Evolutionary conservation across 176 grass and related monocot species (phyloP), one percentile per base, ranked within the genome.

Genomic region (Luzula sylvatica): DNA sequence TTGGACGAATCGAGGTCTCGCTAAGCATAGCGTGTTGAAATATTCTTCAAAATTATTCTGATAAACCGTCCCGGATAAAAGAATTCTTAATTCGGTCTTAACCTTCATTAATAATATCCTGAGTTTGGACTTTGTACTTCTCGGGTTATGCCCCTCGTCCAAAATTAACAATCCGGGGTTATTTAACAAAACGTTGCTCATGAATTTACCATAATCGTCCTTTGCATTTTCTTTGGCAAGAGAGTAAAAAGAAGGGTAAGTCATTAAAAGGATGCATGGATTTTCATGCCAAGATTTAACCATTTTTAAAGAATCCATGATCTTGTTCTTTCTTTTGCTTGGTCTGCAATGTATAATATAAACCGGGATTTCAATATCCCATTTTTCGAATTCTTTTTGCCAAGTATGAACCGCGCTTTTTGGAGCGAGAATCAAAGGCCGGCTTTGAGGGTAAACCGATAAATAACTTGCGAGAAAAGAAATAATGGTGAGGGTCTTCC

Each of bases 11-110:
- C 77, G 72, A 68, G 89, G 89, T 58, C 89, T 88, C 16, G 89
- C 89, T 63, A 95, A 60, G 66, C 57, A 83, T 73, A 95, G 55
- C 26, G 89, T 88, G 70, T 95, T 95, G 73, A 88, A 95, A 25
- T 95, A 95, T 46, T 95, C 89, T 65, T 75, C 83, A 52, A 95
- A 95, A 48, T 95, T 95, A 49, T 95, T 95, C 68, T 95, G 89
- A 61, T 88, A 95, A 32, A 88, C 43, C 4, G 89, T 95, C 18
- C 89, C 89, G 14, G 89, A 95, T 67, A 95, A 62, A 67, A 95
- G 83, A 60, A 95, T 64, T 77, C 83, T 79, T 9, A 65, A 88
- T 28, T 95, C 83, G 23, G 89, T 95, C 48, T 84, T 88, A 65
- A 88, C 83, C 39, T 84, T 87, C 89, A 88, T 88, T 53, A 95